phyloP scores from a whole-genome alignment of 2,329 filamentous ascomycete genomes.

The Cercospora brassicicola region DNA sequence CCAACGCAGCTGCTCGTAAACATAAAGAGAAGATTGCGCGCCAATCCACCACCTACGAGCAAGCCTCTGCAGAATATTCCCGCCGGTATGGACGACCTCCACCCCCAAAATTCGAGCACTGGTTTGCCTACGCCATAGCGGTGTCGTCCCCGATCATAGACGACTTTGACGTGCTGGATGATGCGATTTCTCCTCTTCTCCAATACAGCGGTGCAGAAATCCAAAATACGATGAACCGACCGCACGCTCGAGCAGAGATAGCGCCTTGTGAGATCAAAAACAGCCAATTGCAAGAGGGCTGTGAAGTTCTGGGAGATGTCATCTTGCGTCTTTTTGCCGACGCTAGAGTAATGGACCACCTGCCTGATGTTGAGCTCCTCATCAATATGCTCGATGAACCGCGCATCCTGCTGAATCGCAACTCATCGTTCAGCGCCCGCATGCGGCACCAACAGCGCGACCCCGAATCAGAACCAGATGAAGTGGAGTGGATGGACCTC shows the following conservation, averaged over 20 bases:
- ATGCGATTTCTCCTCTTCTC: conserved; percentile 13
- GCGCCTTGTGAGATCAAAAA: conserved; percentile 2
- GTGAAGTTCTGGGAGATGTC: conserved; percentile 1
- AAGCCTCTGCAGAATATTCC: conserved; percentile 38
- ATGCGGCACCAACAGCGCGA: background rate
- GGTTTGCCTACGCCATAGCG: conserved; percentile 45
- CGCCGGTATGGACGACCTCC: conserved; percentile 46
- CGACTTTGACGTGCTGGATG: conserved; percentile 43
- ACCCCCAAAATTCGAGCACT: conserved; percentile 49
- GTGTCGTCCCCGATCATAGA: conserved; percentile 47
- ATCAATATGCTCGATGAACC: conserved; percentile 55
- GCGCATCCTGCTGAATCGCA: conserved; percentile 40
- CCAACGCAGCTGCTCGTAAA: conserved; percentile 1
- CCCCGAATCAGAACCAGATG: background rate
- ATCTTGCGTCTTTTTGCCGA: conserved; percentile 2
- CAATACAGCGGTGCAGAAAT: conserved; percentile 14
- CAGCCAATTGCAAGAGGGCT: background rate
- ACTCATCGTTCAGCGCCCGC: background rate
- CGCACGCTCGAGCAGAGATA: background rate
- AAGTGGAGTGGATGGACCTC: background rate
- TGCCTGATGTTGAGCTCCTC: conserved; percentile 47
- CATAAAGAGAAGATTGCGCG: conserved; percentile 15
- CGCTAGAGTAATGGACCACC: background rate
- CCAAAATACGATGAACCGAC: background rate
- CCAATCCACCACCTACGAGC: conserved; percentile 17